Percentiles rank a stretch among this genome's conserved stretches.
Evolutionary conservation across 768 basidiomycete genomes (phyloP).

Genomic region (Calocera cornea): DNA sequence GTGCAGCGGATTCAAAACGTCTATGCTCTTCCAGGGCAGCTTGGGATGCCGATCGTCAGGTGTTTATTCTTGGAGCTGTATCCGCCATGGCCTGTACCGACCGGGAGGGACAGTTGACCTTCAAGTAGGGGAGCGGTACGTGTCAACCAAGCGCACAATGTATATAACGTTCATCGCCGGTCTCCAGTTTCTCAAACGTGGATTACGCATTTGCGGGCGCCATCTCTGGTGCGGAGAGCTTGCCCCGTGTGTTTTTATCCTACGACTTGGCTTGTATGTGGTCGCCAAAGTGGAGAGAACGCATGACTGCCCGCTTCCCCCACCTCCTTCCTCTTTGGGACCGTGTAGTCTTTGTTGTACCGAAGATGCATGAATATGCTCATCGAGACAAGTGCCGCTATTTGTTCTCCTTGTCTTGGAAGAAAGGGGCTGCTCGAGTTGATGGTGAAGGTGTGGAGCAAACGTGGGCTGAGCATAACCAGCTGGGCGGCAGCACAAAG

Average conservation of each 20-base stretch:
- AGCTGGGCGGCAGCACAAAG: slow-evolving; percentile 13
- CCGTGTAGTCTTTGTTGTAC: slow-evolving; percentile 1
- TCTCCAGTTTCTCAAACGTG: not conserved
- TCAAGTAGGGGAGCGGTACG: slow-evolving; percentile 22
- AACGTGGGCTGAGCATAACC: slow-evolving; percentile 14
- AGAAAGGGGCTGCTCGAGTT: slow-evolving; percentile 16
- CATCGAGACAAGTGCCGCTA: slow-evolving; percentile 16
- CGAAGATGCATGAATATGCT: slow-evolving; percentile 17
- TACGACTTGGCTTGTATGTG: slow-evolving; percentile 23
- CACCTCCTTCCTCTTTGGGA: not conserved
- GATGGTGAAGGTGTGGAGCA: slow-evolving; percentile 25
- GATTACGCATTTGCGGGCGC: not conserved
- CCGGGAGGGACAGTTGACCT: slow-evolving; percentile 19
- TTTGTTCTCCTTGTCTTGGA: slow-evolving; percentile 18
- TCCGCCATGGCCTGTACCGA: slow-evolving; percentile 13
- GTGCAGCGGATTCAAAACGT: not conserved
- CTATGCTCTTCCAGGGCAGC: not conserved
- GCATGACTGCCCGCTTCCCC: slow-evolving; percentile 7
- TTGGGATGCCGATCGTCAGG: not conserved
- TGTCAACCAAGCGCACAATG: not conserved
- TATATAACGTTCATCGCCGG: not conserved
- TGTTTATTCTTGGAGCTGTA: slow-evolving; percentile 5
- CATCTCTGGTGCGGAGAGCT: not conserved
- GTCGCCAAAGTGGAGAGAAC: slow-evolving; percentile 13
- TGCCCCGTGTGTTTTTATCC: not conserved